A percentile compares a stretch with the other conserved stretches of the same genome.
Conservation (phyloP, 345 rosid species). For the Abelmoschus esculentus region DNA sequence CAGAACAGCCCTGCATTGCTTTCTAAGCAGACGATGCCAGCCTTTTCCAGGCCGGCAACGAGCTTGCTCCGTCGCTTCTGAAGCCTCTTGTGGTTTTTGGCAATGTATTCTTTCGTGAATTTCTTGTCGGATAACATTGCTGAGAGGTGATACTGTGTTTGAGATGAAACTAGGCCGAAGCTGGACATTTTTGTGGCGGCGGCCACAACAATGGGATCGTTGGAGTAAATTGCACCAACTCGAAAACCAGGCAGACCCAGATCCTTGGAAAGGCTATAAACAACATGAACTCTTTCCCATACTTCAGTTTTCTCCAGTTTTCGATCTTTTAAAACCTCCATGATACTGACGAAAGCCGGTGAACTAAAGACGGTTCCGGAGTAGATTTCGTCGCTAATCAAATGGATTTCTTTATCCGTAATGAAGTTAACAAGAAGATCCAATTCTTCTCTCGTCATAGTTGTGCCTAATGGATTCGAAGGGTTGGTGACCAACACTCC, state of each 20-base stretch:
- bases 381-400: slow-evolving; percentile 72
- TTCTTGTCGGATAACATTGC: slow-evolving; percentile 65
- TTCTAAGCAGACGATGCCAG: slow-evolving; percentile 46
- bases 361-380: slow-evolving; percentile 67
- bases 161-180: slow-evolving; percentile 74
- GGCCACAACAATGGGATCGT: slow-evolving; percentile 52
- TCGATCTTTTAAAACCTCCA: slow-evolving; percentile 57
- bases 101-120: slow-evolving; percentile 47
- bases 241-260: slow-evolving; percentile 82
- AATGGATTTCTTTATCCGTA: slow-evolving; percentile 48
- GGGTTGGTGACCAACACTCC: slow-evolving; percentile 81
- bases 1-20: slow-evolving; percentile 74
- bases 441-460: slow-evolving; percentile 47
- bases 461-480: slow-evolving; percentile 73
- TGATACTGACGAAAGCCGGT: slow-evolving; percentile 49
- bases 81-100: slow-evolving; percentile 54
- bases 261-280: slow-evolving; percentile 71
- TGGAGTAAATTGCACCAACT: slow-evolving; percentile 76
- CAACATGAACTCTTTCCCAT: slow-evolving; percentile 50
- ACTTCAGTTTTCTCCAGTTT: slow-evolving; percentile 40
- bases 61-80: slow-evolving; percentile 36
- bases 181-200: slow-evolving; percentile 85
- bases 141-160: slow-evolving; percentile 63
- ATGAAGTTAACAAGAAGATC: slow-evolving; percentile 61
- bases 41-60: slow-evolving; percentile 49